Evolutionary conservation across 139 green algal species (phyloP), one percentile per base, ranked within the genome.

Genomic region (Chlamydomonas asymmetrica): DNA sequence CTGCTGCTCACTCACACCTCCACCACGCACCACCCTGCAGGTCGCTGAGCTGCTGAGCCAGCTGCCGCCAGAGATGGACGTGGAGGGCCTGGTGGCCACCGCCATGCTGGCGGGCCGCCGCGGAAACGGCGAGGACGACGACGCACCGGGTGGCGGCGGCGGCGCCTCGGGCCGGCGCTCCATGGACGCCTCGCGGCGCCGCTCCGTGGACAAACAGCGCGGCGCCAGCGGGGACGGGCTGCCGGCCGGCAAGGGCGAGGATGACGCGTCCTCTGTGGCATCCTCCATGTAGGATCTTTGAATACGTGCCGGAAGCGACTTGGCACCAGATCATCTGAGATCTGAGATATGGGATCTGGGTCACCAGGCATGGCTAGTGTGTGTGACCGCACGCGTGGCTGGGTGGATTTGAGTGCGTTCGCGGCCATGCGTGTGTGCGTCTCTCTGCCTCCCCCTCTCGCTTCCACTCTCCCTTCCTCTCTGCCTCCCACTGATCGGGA

Each of bases 1-100:
- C n/a, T n/a, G n/a, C n/a, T n/a, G n/a, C n/a, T n/a, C n/a, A n/a
- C n/a, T n/a, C n/a, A n/a, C n/a, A n/a, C n/a, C n/a, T n/a, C n/a
- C n/a, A n/a, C n/a, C n/a, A n/a, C n/a, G n/a, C n/a, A n/a, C n/a
- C n/a, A n/a, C n/a, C n/a, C n/a, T n/a, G n/a, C n/a, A n/a, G n/a
- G n/a, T 56, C 16, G 80, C 74, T 5, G 80, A 85, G 71, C 74
- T 85, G 69, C 74, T 85, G 29, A 63, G 27, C 25, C 80, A 85
- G 70, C 74, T 85, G 74, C 80, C 80, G 34, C 57, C 69, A 27
- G 80, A 85, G 27, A 77, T 85, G 63, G 80, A 85, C 54, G 64
- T 82, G 49, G 80, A 85, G 49, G 75, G 69, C 7, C 78, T 85
- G 69, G 74, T 85, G 27, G 74, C 73, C 1, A 50, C 39, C 4